phyloP scores from a whole-genome alignment of 164 flowering plant species.

The Brasenia schreberi region DNA sequence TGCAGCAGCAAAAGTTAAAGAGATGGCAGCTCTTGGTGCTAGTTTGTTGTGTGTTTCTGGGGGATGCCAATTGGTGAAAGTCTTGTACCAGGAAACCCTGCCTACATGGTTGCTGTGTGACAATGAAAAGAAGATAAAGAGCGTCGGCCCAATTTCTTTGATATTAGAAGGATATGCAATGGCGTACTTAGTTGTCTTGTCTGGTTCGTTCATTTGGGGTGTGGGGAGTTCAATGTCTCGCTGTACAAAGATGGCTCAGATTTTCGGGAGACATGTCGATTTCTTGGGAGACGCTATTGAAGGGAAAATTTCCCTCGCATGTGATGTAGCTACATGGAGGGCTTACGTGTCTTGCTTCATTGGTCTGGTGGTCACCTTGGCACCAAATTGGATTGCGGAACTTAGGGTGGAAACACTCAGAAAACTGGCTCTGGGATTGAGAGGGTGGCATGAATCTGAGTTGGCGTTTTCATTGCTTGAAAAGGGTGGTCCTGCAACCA shows the following conservation, averaged over 20 bases:
- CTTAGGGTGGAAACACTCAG: conserved; percentile 39
- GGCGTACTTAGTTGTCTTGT: conserved; percentile 47
- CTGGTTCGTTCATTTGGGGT: conserved; percentile 63
- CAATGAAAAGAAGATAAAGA: conserved; percentile 15
- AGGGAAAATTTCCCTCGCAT: conserved; percentile 64
- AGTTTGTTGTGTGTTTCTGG: conserved; percentile 61
- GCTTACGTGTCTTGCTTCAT: conserved; percentile 66
- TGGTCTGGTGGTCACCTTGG: conserved; percentile 47
- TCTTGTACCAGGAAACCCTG: conserved; percentile 46
- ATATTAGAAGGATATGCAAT: conserved; percentile 63
- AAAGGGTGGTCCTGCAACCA: conserved; percentile 49
- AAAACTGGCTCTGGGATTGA: conserved; percentile 59
- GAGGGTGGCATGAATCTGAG: conserved; percentile 70
- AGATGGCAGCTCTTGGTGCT: conserved; percentile 67
- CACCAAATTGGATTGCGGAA: conserved; percentile 59
- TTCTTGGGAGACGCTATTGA: conserved; percentile 63
- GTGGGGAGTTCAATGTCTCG: conserved; percentile 9
- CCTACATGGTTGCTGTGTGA: conserved; percentile 76
- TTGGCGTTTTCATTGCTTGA: conserved; percentile 70
- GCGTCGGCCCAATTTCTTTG: conserved; percentile 24
- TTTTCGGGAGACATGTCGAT: conserved; percentile 50
- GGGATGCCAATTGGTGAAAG: conserved; percentile 45
- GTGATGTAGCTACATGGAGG: conserved; percentile 63
- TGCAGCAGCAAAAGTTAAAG: conserved; percentile 43
- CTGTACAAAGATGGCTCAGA: conserved; percentile 15